Evolutionary conservation across 2,329 filamentous ascomycete genomes (phyloP).

Genomic region (Venturia effusa): DNA sequence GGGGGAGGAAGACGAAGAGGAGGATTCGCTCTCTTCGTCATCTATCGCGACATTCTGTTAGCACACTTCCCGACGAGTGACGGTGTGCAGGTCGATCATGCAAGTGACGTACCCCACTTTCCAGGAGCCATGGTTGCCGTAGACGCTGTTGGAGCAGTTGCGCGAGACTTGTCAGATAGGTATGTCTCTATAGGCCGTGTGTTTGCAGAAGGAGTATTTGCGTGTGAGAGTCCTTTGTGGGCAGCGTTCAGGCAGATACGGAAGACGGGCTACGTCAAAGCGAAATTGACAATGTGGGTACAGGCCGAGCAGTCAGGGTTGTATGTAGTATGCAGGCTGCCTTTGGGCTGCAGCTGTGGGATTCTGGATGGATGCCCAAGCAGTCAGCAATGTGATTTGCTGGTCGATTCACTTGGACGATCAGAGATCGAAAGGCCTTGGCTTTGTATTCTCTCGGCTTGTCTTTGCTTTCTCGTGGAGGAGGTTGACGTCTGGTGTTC

Average conservation of each 20-base stretch:
- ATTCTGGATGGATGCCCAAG: constrained; percentile 2
- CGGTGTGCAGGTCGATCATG: constrained; percentile 11
- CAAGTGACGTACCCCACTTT: constrained; percentile 12
- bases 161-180: neutral
- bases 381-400: neutral
- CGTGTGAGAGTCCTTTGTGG: neutral
- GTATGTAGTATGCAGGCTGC: neutral
- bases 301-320: neutral
- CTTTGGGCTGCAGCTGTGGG: neutral
- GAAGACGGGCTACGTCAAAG: neutral
- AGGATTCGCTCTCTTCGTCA: constrained; percentile 45
- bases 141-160: neutral
- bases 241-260: neutral
- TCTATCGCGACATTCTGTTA: constrained; percentile 21
- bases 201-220: neutral
- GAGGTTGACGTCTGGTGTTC: neutral
- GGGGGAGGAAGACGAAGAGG: constrained; percentile 37
- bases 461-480: neutral
- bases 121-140: constrained; percentile 11
- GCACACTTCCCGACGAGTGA: neutral
- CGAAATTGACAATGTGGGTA: constrained; percentile 3
- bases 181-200: neutral
- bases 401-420: neutral
- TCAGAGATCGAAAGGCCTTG: neutral
- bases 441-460: neutral